phyloP scores from a whole-genome alignment of 2,329 filamentous ascomycete species.

The Escovopsis sp. region DNA sequence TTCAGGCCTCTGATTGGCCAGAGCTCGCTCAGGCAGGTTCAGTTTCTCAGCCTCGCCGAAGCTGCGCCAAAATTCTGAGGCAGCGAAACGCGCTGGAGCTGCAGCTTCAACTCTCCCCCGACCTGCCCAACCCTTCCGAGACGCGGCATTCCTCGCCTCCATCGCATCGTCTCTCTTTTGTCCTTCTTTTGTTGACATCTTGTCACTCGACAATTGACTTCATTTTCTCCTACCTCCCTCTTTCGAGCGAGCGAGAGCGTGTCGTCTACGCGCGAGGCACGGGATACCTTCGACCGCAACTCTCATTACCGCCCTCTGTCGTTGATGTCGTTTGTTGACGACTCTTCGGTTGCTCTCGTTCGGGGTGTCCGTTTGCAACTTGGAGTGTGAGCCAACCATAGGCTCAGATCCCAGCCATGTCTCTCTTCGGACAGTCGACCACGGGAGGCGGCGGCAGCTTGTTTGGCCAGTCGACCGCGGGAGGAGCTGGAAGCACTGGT shows the following conservation, averaged over 20 bases:
- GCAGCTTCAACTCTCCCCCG: too few relatives aligned
- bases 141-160: conserved; percentile 3
- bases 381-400: too few relatives aligned
- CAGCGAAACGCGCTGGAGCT: conserved; percentile 8
- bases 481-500: conserved; percentile 5
- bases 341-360: too few relatives aligned
- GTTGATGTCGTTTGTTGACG: too few relatives aligned
- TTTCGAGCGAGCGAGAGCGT: too few relatives aligned
- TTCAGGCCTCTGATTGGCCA: conserved; percentile 16
- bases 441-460: conserved; percentile 6
- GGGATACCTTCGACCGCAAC: too few relatives aligned
- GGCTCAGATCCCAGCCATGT: conserved; percentile 12
- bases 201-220: conserved; percentile 1
- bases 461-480: conserved; percentile 3
- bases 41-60: conserved; percentile 12
- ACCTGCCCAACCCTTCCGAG: neutral
- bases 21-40: conserved; percentile 14
- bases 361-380: too few relatives aligned
- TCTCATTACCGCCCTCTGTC: too few relatives aligned
- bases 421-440: conserved; percentile 19
- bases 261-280: too few relatives aligned
- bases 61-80: conserved; percentile 17
- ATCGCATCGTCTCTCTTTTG: conserved; percentile 8
- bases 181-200: neutral
- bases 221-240: neutral